Conservation (phyloP, 495 filamentous ascomycete genomes). For the Coniosporium apollinis region DNA sequence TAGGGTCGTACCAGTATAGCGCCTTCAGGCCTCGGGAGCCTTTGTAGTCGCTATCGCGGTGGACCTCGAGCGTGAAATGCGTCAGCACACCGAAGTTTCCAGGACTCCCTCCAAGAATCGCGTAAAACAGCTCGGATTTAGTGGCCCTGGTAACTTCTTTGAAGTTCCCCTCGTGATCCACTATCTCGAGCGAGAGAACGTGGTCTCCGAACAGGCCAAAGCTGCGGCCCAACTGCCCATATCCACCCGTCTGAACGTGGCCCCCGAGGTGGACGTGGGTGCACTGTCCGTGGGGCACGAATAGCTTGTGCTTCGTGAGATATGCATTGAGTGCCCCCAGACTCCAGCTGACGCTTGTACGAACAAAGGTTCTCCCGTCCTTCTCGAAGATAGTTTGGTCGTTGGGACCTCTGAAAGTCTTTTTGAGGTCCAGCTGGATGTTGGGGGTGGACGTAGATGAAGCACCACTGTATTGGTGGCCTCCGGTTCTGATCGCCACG, state of each 20-base stretch:
- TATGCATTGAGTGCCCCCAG: slow-evolving; percentile 23
- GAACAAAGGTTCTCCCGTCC: slow-evolving; percentile 19
- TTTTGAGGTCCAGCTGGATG: slow-evolving; percentile 23
- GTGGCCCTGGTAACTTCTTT: slow-evolving; percentile 22
- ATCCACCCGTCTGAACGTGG: slow-evolving; percentile 27
- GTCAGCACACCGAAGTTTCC: slow-evolving; percentile 29
- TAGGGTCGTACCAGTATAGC: slow-evolving; percentile 18
- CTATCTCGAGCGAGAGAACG: slow-evolving; percentile 21
- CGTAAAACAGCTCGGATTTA: slow-evolving; percentile 26
- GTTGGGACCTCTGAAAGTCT: slow-evolving; percentile 17
- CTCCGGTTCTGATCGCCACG: slow-evolving; percentile 24
- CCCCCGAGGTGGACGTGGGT: slow-evolving; percentile 26
- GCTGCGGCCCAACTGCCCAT: slow-evolving; percentile 24
- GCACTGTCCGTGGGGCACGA: slow-evolving; percentile 30
- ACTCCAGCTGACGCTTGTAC: slow-evolving; percentile 25
- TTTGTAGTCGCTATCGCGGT: slow-evolving; percentile 23
- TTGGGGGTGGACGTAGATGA: slow-evolving; percentile 23
- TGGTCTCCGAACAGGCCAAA: slow-evolving; percentile 30
- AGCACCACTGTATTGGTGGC: slow-evolving; percentile 27
- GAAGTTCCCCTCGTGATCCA: slow-evolving; percentile 23
- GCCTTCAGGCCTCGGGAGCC: slow-evolving; percentile 23
- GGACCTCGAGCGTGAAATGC: slow-evolving; percentile 24
- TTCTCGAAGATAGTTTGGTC: slow-evolving; percentile 17
- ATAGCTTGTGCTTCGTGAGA: slow-evolving; percentile 20
- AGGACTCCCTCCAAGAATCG: slow-evolving; percentile 27